Evolutionary conservation across 805 yeast species (phyloP), one percentile per base, ranked within the genome.

Genomic region (Scheffersomyces ergatensis): DNA sequence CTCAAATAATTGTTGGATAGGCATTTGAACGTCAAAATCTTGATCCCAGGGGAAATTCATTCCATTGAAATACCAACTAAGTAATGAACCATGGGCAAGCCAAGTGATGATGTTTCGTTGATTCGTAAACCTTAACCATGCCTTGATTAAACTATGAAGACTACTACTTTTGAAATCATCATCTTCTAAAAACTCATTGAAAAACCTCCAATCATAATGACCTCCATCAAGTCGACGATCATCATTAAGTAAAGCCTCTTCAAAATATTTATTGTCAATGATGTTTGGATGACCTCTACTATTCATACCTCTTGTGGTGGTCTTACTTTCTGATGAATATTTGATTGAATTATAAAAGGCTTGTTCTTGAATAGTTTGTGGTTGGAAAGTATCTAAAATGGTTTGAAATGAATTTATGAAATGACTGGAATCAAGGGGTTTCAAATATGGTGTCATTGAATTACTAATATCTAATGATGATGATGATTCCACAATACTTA

Each of bases 121-220:
- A 24, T 48, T 46, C 13, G 57, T 50, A 42, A 58, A 58, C 26
- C 50, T 36, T 34, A 50, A 50, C 65, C 65, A 60, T 36, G 51
- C 55, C 33, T 62, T 43, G 20, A 58, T 42, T 5, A 59, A 29
- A 27, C 61, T 47, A 33, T 56, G 57, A 14, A 55, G 54, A 27
- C 46, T 48, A 15, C 55, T 41, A 24, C 58, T 37, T 15, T 46
- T 44, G 38, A 40, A 42, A 34, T 50, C 38, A 38, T 61, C 67
- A 11, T 76, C 78, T n/a, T n/a, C n/a, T 44, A 80, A 62, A 1
- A 76, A 68, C 13, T 82, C 83, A 46, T 72, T 72, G 62, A 78
- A 81, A 46, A 82, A 82, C 40, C 84, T 58, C 68, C 72, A 74
- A 53, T 82, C 86, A 48, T 78, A 77, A 54, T 81, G 85, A 55